Evolutionary conservation across 2,329 filamentous ascomycete genomes (phyloP).

Genomic region (Cladorrhinum sp.): DNA sequence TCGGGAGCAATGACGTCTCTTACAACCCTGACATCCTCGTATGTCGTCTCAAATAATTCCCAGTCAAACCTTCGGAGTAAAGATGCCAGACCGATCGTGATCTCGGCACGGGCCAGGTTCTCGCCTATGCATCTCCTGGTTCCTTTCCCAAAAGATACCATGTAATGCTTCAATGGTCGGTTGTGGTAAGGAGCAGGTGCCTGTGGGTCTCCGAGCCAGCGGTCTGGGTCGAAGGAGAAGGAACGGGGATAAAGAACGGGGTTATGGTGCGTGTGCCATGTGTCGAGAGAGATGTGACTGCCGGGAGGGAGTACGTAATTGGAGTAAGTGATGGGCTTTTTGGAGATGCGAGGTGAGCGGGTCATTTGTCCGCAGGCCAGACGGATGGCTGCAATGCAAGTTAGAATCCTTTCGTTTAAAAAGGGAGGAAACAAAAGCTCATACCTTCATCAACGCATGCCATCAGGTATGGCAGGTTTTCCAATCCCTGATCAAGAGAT

Average conservation of each 20-base stretch:
- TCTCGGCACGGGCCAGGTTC: background rate
- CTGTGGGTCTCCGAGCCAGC: background rate
- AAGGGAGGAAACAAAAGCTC: background rate
- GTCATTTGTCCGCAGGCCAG: background rate
- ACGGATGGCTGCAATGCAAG: background rate
- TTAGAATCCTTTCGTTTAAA: background rate
- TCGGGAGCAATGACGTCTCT: background rate
- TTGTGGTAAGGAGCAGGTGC: background rate
- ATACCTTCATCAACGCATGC: background rate
- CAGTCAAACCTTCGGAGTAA: background rate
- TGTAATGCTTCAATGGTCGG: background rate
- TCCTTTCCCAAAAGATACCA: background rate
- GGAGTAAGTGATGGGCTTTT: background rate
- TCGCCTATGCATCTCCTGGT: background rate
- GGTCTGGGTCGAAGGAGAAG: background rate
- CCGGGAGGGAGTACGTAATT: background rate
- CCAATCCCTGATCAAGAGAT: background rate
- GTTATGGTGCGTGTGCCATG: background rate
- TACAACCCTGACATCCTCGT: background rate
- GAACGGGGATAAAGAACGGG: background rate
- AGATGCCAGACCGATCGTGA: background rate
- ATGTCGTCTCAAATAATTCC: background rate
- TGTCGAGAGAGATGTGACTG: background rate
- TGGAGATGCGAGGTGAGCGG: background rate
- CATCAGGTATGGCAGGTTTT: background rate